Conservation (phyloP, 345 rosid species). For the Bretschneidera sinensis region DNA sequence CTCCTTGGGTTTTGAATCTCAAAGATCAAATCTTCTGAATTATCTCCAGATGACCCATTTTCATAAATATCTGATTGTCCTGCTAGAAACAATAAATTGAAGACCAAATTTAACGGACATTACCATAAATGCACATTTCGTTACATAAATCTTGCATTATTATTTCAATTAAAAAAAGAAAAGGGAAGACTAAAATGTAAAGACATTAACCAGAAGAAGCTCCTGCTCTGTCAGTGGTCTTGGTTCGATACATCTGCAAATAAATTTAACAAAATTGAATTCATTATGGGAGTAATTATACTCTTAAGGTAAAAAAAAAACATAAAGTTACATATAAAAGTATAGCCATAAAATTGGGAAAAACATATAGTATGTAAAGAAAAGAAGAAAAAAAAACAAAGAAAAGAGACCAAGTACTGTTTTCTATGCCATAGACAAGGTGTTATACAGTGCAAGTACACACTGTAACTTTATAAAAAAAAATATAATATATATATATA, state of each 20-base stretch:
- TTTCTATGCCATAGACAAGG: slow-evolving; percentile 16
- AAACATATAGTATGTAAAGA: not conserved
- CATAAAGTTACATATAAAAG: too few species aligned
- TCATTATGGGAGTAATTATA: too few species aligned
- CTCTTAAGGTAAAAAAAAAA: not conserved
- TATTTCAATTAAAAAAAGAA: not conserved
- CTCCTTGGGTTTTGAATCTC: slow-evolving; percentile 58
- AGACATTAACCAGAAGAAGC: slow-evolving; percentile 52
- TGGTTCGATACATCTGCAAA: slow-evolving; percentile 75
- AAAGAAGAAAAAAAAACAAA: slow-evolving; percentile 17
- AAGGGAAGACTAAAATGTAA: not conserved
- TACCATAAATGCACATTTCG: not conserved
- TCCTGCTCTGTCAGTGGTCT: slow-evolving; percentile 65
- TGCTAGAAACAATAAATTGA: slow-evolving; percentile 9
- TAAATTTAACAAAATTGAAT: too few species aligned
- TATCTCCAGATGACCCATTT: slow-evolving; percentile 82
- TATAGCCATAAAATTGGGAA: not conserved
- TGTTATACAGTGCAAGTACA: slow-evolving; percentile 32
- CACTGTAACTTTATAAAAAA: slow-evolving; percentile 24
- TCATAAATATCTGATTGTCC: slow-evolving; percentile 72
- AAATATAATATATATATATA: too few species aligned
- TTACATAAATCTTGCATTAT: too few species aligned
- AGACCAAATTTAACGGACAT: not conserved
- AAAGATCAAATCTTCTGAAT: slow-evolving; percentile 79
- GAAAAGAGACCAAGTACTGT: slow-evolving; percentile 25